Evolutionary conservation across 306 rosid species (phyloP), one percentile per base, ranked within the genome.

Genomic region (Quercus agrifolia): DNA sequence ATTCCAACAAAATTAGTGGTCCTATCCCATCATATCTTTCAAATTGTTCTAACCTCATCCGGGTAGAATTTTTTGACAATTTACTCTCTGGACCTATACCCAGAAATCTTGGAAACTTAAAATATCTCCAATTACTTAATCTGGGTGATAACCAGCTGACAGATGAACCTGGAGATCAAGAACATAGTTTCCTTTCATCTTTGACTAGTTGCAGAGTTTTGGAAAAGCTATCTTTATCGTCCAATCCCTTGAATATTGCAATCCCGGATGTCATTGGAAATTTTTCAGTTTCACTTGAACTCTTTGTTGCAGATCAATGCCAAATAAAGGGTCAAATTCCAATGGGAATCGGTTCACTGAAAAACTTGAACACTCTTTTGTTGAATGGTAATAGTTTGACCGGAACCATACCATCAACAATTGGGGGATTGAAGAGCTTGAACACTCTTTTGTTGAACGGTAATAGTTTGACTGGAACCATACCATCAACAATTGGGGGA

Each of bases 21-120:
- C 71, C 2, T 31, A 31, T 31, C 71, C 14, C 71, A 30, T 31
- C 71, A 0, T 17, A 1, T 66, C 71, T 66, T 66, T 66, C 71
- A 33, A 66, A 66, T 33, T 66, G 71, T 66, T 66, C 71, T 5
- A 18, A 66, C 1, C 71, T 66, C 12, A 13, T 17, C 5, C 0
- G 0, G 8, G 49, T 66, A 2, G 25, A 6, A 30, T 7, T 66
- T 18, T 0, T 0, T 31, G 2, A 0, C 7, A 66, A 66, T 21
- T 66, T 66, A 8, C 5, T 66, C 15, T 18, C 71, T 31, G 51
- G 51, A 66, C 71, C 71, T 30, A 33, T 66, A 18, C 51, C 25
- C 71, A 18, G 19, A 31, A 66, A 21, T 66, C 25, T 66, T 31
- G 51, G 71, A 66, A 31, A 66, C 14, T 7, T 66, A 9, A 31